Base-by-base conservation (phyloP, 2,329 filamentous ascomycete species). In the Coleophoma cylindrospora region DNA sequence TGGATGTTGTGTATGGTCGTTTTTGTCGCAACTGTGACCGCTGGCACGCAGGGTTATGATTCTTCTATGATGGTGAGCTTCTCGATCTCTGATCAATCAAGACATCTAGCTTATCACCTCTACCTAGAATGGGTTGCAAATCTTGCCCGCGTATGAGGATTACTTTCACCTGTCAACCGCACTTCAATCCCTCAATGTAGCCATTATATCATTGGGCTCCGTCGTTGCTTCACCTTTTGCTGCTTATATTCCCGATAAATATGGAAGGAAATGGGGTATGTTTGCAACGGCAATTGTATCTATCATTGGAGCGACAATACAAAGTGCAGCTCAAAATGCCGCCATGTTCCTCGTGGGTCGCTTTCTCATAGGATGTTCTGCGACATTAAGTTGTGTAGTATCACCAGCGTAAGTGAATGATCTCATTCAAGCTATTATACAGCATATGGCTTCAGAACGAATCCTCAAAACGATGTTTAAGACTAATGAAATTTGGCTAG, bases 331-430 rank as follows among this genome's bases (percentile, higher is more conserved):
- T 0, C 70, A 65, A 50, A 58, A 56, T 3, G 53, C 69, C 1
- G 54, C 68, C 2, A 70, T 74, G 51, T 68, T 74, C 47, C 61
- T 71, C 43, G 63, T 70, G 34, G 70, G 69, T 4, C 62, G 69
- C 5, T 54, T 72, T 34, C 58, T 70, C 17, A 61, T 68, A 3
- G 70, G 70, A 43, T 43, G n/a, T 21, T 22, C 40, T 21, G 40
- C 21, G 27, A 17, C 21, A 43, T 43, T 22, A 43, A 43, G 19
- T 19, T 19, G 19, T 19, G 19, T 19, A 19, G 19, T 19, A 19
- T 19, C 19, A 19, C 19, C 19, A 19, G 19, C 19, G 19, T 19
- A 19, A 19, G 19, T 3, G n/a, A 19, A 19, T 19, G 19, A 19
- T 2, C 19, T 3, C 19, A 19, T 2, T 19, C 19, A 19, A 19